phyloP scores from a whole-genome alignment of 441 rosid genomes.

The Syzygium malaccense region DNA sequence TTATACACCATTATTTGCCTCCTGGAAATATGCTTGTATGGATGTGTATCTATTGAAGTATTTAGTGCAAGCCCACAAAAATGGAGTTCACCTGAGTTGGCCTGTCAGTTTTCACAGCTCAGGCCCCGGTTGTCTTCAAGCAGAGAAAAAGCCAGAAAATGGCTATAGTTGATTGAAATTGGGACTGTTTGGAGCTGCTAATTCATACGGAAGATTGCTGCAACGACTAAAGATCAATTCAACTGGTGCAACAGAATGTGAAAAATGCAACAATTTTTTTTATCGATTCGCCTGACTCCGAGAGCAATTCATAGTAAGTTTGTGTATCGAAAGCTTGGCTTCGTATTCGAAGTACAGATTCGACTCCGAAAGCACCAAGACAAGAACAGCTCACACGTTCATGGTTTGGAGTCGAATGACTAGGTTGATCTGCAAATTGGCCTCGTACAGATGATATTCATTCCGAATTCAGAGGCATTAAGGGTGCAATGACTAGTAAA shows the following conservation, averaged over 20 bases:
- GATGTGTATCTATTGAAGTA: neutral
- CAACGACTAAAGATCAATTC: neutral
- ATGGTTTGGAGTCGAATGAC: neutral
- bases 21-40: neutral
- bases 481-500: neutral
- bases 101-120: neutral
- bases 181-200: neutral
- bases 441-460: neutral
- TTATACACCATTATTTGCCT: neutral
- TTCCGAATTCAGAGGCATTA: neutral
- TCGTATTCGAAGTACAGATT: neutral
- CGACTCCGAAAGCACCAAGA: neutral
- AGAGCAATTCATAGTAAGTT: neutral
- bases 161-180: neutral
- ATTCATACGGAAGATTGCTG: neutral
- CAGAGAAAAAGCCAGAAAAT: neutral
- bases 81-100: neutral
- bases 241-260: neutral
- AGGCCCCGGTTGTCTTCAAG: neutral
- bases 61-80: neutral
- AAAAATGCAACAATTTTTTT: neutral
- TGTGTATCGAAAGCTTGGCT: neutral
- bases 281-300: neutral
- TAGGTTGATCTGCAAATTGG: neutral
- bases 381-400: neutral